These are phyloP conservation scores for Coniella vitis DNA, from an alignment of 2,329 filamentous ascomycete species.

Conservation along the genomic window DNA sequence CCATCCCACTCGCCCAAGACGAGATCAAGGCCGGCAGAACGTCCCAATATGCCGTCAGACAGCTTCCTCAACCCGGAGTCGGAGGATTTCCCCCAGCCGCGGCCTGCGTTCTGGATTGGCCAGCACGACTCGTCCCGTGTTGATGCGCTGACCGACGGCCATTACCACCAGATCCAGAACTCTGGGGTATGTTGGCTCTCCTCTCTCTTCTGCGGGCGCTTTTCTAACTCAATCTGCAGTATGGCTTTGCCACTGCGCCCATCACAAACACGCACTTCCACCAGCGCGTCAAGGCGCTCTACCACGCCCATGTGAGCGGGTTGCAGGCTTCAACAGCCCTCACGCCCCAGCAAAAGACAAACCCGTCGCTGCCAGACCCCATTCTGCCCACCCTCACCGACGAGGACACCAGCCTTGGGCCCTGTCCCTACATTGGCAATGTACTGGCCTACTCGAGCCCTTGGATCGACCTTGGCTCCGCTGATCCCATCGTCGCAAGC, in stretches of 20 bases:
- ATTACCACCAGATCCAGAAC: slow-evolving; percentile 62
- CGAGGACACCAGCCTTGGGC: slow-evolving; percentile 69
- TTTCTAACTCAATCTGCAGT: slow-evolving; percentile 38
- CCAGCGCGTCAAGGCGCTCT: slow-evolving; percentile 56
- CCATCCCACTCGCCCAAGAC: neutral
- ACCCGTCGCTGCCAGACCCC: slow-evolving; percentile 45
- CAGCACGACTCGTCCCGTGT: slow-evolving; percentile 63
- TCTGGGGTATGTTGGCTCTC: slow-evolving; percentile 51
- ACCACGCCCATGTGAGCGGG: slow-evolving; percentile 48
- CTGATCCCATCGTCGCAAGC: slow-evolving; percentile 74
- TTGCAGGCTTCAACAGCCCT: slow-evolving; percentile 26
- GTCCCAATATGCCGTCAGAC: neutral
- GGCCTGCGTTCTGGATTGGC: slow-evolving; percentile 58
- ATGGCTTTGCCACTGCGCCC: slow-evolving; percentile 71
- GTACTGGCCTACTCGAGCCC: slow-evolving; percentile 75
- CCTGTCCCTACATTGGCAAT: slow-evolving; percentile 61
- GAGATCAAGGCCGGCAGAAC: neutral
- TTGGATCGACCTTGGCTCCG: slow-evolving; percentile 86
- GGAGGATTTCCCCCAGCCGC: slow-evolving; percentile 22
- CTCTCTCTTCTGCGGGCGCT: slow-evolving; percentile 4
- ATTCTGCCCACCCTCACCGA: slow-evolving; percentile 66
- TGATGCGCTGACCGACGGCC: slow-evolving; percentile 53
- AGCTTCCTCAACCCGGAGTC: slow-evolving; percentile 23
- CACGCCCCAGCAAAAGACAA: slow-evolving; percentile 32
- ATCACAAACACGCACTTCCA: slow-evolving; percentile 72